Conservation (phyloP, 495 filamentous ascomycete genomes). For the Darksidea phi region DNA sequence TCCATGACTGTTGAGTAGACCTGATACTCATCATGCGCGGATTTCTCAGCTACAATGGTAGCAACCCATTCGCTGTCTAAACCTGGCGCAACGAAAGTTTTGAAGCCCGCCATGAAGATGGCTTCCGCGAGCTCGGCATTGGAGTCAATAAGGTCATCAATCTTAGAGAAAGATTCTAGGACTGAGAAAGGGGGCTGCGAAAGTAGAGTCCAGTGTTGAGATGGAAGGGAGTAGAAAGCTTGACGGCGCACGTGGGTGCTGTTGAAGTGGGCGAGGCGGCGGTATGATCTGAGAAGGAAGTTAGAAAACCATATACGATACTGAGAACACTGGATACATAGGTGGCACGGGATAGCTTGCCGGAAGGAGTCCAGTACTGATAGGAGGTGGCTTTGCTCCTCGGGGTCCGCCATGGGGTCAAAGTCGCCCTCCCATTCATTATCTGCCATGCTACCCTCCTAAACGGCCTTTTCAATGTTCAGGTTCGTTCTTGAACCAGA, state of each 20-base stretch:
- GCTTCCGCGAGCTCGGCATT: conserved; percentile 76
- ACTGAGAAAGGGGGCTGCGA: conserved; percentile 77
- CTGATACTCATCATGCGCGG: conserved; percentile 21
- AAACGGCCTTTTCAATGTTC: too few relatives aligned
- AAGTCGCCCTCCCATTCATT: conserved; percentile 37
- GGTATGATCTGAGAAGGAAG: conserved; percentile 54
- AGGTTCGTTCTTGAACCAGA: too few relatives aligned
- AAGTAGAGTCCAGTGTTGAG: conserved; percentile 75
- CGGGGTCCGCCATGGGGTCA: conserved; percentile 64
- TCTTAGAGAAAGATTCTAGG: conserved; percentile 67
- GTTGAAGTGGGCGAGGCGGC: conserved; percentile 76
- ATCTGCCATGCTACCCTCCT: conserved; percentile 22
- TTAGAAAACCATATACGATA: conserved; percentile 6
- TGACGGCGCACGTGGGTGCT: conserved; percentile 85
- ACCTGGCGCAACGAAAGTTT: conserved; percentile 56
- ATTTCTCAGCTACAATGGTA: conserved; percentile 10
- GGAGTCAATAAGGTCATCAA: conserved; percentile 84
- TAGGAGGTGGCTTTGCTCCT: conserved; percentile 73
- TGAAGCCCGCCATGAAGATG: conserved; percentile 66
- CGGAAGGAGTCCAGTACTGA: conserved; percentile 80
- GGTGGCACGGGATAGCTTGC: conserved; percentile 53
- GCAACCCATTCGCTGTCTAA: conserved; percentile 31
- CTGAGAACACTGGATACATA: neutral
- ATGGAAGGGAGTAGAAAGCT: conserved; percentile 87
- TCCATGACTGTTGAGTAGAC: conserved; percentile 31